phyloP scores from a whole-genome alignment of 1,284 basidiomycete species.

The Microbotryomycetes sp. region DNA sequence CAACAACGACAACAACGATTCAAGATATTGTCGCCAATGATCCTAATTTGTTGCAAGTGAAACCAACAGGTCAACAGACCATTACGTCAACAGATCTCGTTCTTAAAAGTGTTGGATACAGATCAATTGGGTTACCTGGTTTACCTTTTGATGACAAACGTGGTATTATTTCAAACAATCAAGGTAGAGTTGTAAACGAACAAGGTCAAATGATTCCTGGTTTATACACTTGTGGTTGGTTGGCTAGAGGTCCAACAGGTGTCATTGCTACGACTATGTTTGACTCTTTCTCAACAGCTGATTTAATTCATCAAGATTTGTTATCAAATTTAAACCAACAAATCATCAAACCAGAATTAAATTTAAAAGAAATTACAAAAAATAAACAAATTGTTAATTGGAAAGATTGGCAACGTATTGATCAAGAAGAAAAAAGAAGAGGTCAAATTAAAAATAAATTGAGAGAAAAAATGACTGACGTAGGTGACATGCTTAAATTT shows the following conservation, averaged over 20 bases:
- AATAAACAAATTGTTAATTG: constrained; percentile 25
- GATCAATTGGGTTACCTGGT: constrained; percentile 45
- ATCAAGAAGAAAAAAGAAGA: constrained; percentile 30
- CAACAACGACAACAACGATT: neutral
- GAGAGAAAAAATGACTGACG: constrained; percentile 36
- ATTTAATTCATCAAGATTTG: constrained; percentile 58
- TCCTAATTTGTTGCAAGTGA: constrained; percentile 12
- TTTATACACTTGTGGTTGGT: constrained; percentile 89
- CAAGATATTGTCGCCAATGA: constrained; percentile 15
- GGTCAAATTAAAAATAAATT: constrained; percentile 33
- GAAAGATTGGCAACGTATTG: constrained; percentile 36
- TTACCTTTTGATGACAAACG: constrained; percentile 45
- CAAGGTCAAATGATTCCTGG: constrained; percentile 50
- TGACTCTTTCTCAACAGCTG: constrained; percentile 75
- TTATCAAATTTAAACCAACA: neutral
- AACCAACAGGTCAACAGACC: constrained; percentile 53
- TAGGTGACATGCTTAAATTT: constrained; percentile 34
- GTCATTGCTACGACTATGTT: constrained; percentile 93
- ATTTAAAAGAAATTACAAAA: constrained; percentile 13
- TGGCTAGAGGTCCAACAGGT: constrained; percentile 81
- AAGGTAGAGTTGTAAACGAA: constrained; percentile 44
- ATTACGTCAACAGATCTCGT: constrained; percentile 65
- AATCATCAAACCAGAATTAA: neutral
- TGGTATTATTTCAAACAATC: constrained; percentile 48
- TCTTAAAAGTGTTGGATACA: constrained; percentile 82